Evolutionary conservation across 2,329 filamentous ascomycete genomes (phyloP), one percentile per base, ranked within the genome.

Genomic region (Fusarium hainanense): DNA sequence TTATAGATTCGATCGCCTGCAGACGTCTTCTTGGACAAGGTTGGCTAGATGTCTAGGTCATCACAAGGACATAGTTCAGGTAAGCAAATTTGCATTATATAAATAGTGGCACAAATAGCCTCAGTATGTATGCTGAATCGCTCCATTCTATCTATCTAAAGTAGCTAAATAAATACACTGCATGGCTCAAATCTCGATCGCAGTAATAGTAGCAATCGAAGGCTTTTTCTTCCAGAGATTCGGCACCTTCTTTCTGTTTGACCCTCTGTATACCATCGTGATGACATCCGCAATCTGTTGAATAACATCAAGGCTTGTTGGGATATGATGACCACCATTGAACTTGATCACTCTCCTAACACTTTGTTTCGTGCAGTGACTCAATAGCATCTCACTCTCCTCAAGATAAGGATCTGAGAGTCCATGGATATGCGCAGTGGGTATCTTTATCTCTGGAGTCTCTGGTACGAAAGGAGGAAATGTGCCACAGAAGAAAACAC

Each of bases 261-360:
- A 37, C 11, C 13, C 30, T 25, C 47, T 52, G 18, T 58, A 44
- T 21, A 43, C n/a, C 55, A 58, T 54, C 2, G 28, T 37, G 13
- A 58, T 58, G 7, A n/a, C 28, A n/a, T 58, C 37, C 4, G 55
- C 47, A 27, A 58, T 54, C 14, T 58, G 40, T n/a, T 54, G 55
- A 14, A 20, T 58, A 3, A 58, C 23, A 0, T 41, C 28, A 8
- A 3, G n/a, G 13, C 37, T 16, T 4, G 47, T 21, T 0, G 55
- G 55, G 37, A 58, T 54, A 6, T 58, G 55, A 25, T 58, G 55
- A 3, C 55, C 47, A 9, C 47, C 55, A 3, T 58, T 52, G 28
- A 58, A 58, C 21, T 43, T 58, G 21, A 58, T 58, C 3, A 54
- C 55, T 20, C 55, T 58, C 13, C 37, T 43, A 2, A 54, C 28